Percentiles rank a stretch among this genome's conserved stretches.
phyloP scores from a whole-genome alignment of 805 yeast species.

The Sugiyamaella lignohabitans region DNA sequence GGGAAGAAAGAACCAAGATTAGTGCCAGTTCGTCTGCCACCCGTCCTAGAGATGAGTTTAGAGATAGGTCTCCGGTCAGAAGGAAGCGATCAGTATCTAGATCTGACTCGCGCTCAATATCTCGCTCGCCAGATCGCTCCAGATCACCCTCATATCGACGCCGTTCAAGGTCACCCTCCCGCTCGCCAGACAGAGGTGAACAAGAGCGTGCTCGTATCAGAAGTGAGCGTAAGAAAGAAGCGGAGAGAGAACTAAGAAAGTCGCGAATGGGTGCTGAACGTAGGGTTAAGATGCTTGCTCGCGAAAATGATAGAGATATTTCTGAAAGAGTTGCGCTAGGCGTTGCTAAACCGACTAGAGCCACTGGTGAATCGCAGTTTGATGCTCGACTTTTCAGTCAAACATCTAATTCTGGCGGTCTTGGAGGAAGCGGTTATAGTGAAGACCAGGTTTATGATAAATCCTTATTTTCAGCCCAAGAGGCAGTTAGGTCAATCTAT shows the following conservation, averaged over 20 bases:
- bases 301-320: constrained; percentile 43
- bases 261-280: constrained; percentile 42
- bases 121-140: constrained; percentile 6
- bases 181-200: constrained; percentile 7
- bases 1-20: constrained; percentile 33
- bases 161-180: neutral
- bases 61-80: neutral
- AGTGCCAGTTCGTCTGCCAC: constrained; percentile 2
- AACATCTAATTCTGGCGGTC: constrained; percentile 28
- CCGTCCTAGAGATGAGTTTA: neutral
- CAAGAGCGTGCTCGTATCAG: constrained; percentile 35
- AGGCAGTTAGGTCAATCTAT: constrained; percentile 45
- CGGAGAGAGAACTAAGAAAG: constrained; percentile 42
- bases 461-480: constrained; percentile 51
- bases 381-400: constrained; percentile 54
- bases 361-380: constrained; percentile 39
- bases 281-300: constrained; percentile 39
- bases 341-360: constrained; percentile 36
- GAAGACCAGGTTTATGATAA: constrained; percentile 52
- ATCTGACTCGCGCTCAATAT: constrained; percentile 10
- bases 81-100: constrained; percentile 6
- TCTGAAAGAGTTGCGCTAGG: constrained; percentile 53
- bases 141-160: constrained; percentile 2
- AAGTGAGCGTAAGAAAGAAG: constrained; percentile 40
- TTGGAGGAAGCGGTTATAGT: constrained; percentile 18